Conservation (phyloP, 2,329 filamentous ascomycete species). For the Emmonsia crescens region DNA sequence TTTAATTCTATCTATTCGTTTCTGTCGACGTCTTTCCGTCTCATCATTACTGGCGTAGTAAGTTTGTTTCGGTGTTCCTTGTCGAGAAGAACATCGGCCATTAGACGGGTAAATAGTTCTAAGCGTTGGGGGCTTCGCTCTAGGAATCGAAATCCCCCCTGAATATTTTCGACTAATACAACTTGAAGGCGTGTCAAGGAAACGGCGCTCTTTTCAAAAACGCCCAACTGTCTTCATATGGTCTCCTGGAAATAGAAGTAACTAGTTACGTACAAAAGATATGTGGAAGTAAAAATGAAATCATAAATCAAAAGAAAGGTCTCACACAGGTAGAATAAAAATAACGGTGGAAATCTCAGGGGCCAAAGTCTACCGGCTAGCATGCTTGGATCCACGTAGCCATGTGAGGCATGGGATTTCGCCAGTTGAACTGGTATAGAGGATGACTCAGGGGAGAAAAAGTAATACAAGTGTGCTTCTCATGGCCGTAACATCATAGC, state of each 20-base stretch:
- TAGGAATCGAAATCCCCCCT: not conserved
- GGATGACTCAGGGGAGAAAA: not conserved
- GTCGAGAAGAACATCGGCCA: not conserved
- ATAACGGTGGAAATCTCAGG: not conserved
- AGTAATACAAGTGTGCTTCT: not conserved
- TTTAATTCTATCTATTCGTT: not conserved
- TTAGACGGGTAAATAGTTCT: not conserved
- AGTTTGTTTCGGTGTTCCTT: not conserved
- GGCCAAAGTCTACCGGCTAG: not conserved
- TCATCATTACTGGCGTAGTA: not conserved
- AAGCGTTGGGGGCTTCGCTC: not conserved
- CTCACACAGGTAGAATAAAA: not conserved
- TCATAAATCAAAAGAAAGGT: not conserved
- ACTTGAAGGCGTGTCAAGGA: not conserved
- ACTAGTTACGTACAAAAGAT: not conserved
- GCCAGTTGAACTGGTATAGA: too few relatives aligned
- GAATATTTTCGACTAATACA: not conserved
- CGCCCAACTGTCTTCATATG: not conserved
- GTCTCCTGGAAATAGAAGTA: not conserved
- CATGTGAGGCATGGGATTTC: too few relatives aligned
- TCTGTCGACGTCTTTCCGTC: not conserved
- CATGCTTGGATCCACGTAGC: not conserved
- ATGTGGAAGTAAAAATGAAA: not conserved
- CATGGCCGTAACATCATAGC: not conserved
- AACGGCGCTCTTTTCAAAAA: not conserved